Percentiles rank a stretch among this genome's conserved stretches.
Conservation (phyloP, 306 rosid species). For the Mimosa pudica region DNA sequence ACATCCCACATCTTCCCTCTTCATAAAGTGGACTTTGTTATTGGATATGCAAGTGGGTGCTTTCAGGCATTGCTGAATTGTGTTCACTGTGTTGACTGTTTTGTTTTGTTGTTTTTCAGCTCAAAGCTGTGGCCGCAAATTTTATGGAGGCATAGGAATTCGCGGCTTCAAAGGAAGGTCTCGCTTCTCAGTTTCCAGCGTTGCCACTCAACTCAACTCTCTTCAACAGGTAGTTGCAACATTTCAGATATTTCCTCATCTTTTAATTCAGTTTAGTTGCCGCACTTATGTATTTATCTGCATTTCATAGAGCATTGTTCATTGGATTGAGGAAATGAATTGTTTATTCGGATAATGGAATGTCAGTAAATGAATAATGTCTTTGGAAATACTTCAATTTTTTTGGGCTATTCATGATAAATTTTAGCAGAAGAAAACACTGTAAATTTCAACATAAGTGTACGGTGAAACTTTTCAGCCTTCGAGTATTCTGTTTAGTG, state of each 20-base stretch:
- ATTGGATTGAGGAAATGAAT: not conserved
- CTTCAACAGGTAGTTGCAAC: slow-evolving; percentile 58
- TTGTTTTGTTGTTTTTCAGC: slow-evolving; percentile 57
- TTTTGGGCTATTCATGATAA: slow-evolving; percentile 1
- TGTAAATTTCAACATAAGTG: not conserved
- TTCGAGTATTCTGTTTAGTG: not conserved
- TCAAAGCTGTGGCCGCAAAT: slow-evolving; percentile 51
- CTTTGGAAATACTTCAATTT: slow-evolving; percentile 18
- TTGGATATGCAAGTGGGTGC: slow-evolving; percentile 11
- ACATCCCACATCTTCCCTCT: not conserved
- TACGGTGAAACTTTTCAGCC: not conserved
- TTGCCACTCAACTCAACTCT: slow-evolving; percentile 84
- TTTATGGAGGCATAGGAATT: slow-evolving; percentile 63
- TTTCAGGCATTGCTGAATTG: slow-evolving; percentile 23
- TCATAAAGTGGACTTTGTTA: not conserved
- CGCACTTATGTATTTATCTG: not conserved
- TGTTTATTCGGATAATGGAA: not conserved
- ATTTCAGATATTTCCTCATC: not conserved
- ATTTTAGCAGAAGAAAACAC: not conserved
- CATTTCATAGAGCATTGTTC: not conserved
- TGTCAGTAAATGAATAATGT: not conserved
- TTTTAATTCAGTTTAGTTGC: not conserved
- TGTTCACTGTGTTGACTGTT: slow-evolving; percentile 14
- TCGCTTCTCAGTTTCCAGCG: slow-evolving; percentile 68
- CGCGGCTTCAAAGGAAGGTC: slow-evolving; percentile 61